Percentiles rank a stretch among this genome's conserved stretches.
phyloP scores from a whole-genome alignment of 208 protist species.

The Trichomonas gallinae region DNA sequence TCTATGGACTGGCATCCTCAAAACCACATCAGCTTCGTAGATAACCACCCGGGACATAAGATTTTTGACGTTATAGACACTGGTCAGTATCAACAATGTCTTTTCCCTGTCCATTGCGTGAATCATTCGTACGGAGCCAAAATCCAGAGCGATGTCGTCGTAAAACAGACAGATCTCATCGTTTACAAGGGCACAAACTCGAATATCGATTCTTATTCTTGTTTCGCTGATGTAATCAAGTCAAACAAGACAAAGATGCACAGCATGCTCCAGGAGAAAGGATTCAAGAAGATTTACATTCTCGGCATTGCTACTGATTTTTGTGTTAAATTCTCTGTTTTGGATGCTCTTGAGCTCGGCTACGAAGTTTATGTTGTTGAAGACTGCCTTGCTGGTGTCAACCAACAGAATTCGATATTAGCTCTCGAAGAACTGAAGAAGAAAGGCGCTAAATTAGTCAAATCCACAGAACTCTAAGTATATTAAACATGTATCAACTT shows the following conservation, averaged over 20 bases:
- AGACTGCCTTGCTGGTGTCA: not conserved
- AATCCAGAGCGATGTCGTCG: not conserved
- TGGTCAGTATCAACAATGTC: not conserved
- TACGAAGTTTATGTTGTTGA: conserved; percentile 5
- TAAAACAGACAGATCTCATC: not conserved
- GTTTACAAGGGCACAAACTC: not conserved
- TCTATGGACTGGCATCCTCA: not conserved
- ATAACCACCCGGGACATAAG: not conserved
- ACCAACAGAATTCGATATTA: not conserved
- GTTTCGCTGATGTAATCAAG: not conserved
- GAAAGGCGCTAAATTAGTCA: not conserved
- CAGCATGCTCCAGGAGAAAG: not conserved
- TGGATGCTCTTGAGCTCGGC: not conserved
- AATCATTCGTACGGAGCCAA: not conserved
- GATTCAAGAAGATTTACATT: not conserved
- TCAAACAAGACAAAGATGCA: not conserved
- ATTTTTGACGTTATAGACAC: not conserved
- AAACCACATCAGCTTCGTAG: not conserved
- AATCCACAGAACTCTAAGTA: not conserved
- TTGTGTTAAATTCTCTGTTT: conserved; percentile 3
- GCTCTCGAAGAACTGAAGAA: not conserved
- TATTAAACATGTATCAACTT: too few relatives aligned
- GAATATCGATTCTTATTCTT: not conserved
- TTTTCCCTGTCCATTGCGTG: not conserved
- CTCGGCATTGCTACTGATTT: conserved; percentile 4